Evolutionary conservation across 2,329 filamentous ascomycete species (phyloP).

Genomic region (Alternaria tenuissima): DNA sequence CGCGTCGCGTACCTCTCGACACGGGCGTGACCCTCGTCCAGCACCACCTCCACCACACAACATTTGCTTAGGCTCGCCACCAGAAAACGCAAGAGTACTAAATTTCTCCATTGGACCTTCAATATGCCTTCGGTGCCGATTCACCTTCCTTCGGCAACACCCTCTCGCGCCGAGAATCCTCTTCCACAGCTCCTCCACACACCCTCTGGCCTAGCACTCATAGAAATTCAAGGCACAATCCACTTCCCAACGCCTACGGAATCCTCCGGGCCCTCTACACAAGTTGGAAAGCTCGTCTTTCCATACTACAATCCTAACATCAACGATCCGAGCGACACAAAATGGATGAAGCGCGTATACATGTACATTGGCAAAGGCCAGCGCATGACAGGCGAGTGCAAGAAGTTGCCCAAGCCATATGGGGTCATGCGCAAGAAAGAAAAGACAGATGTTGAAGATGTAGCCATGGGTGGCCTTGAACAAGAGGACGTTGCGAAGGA

Average conservation of each 20-base stretch:
- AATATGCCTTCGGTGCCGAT: constrained; percentile 46
- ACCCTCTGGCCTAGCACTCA: constrained; percentile 84
- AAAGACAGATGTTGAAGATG: constrained; percentile 41
- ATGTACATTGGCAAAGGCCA: constrained; percentile 90
- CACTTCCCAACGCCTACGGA: constrained; percentile 71
- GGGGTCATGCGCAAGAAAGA: constrained; percentile 71
- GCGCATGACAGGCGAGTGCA: constrained; percentile 86
- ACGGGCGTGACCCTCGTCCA: not conserved
- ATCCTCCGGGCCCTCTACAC: constrained; percentile 51
- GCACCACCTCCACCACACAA: not conserved
- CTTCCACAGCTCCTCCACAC: constrained; percentile 87
- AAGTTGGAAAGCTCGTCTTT: constrained; percentile 78
- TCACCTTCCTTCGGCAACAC: constrained; percentile 18
- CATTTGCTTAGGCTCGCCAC: not conserved
- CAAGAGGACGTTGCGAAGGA: constrained; percentile 21
- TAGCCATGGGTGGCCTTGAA: constrained; percentile 33
- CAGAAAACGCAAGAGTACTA: not conserved
- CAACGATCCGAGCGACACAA: constrained; percentile 62
- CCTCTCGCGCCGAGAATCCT: constrained; percentile 56
- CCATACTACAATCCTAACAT: constrained; percentile 70
- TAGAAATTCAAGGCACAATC: constrained; percentile 92
- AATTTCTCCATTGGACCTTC: not conserved
- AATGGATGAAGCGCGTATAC: constrained; percentile 91
- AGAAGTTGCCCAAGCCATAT: constrained; percentile 80
- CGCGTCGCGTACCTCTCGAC: constrained; percentile 19